Conservation (phyloP, 2,329 filamentous ascomycete genomes). For the Gremmenia infestans region DNA sequence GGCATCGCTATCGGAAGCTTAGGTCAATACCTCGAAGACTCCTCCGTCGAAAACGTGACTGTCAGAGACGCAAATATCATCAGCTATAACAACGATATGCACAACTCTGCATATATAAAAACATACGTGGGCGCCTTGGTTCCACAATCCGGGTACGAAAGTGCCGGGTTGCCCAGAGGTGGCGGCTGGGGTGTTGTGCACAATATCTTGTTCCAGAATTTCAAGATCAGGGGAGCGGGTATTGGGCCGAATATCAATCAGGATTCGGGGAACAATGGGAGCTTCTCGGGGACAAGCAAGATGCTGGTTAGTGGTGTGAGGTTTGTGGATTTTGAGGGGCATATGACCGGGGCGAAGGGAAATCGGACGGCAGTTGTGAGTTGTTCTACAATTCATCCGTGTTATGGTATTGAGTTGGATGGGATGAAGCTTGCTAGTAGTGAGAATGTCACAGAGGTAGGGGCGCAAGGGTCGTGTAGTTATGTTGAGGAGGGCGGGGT, state of each 20-base stretch:
- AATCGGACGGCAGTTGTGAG: slow-evolving; percentile 38
- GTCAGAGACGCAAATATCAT: slow-evolving; percentile 43
- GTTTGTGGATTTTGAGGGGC: slow-evolving; percentile 49
- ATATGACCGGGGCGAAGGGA: slow-evolving; percentile 31
- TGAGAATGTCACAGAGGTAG: slow-evolving; percentile 12
- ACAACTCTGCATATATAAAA: slow-evolving; percentile 49
- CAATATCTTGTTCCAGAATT: slow-evolving; percentile 48
- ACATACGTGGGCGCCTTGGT: slow-evolving; percentile 49
- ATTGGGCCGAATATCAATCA: slow-evolving; percentile 41
- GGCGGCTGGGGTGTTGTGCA: slow-evolving; percentile 47
- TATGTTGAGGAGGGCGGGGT: slow-evolving; percentile 28
- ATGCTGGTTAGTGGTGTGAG: slow-evolving; percentile 46
- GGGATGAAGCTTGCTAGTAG: slow-evolving; percentile 32
- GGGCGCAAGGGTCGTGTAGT: slow-evolving; percentile 29
- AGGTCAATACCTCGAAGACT: slow-evolving; percentile 51
- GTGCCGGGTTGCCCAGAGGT: slow-evolving; percentile 42
- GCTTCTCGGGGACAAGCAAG: slow-evolving; percentile 42
- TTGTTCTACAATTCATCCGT: slow-evolving; percentile 45
- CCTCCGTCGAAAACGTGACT: slow-evolving; percentile 43
- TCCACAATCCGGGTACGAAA: slow-evolving; percentile 44
- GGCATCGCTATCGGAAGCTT: slow-evolving; percentile 51
- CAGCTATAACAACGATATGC: slow-evolving; percentile 42
- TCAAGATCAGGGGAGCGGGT: slow-evolving; percentile 42
- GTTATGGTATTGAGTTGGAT: slow-evolving; percentile 44
- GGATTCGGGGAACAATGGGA: slow-evolving; percentile 46